Evolutionary conservation across 495 filamentous ascomycete species (phyloP).

Genomic region (Aspergillus nidulans): DNA sequence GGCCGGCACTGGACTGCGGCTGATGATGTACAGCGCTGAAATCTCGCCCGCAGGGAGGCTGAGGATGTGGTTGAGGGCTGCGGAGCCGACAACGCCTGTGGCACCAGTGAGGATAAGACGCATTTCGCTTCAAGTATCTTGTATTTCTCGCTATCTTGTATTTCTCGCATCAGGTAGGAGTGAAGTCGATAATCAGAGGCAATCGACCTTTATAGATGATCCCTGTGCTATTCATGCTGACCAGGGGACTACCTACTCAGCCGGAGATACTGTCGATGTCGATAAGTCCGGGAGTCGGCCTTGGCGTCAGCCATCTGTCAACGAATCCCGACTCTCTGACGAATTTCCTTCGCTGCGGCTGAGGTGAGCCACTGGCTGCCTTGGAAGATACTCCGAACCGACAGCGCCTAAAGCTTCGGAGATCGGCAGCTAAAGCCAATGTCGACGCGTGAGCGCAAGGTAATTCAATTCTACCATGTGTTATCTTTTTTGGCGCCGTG

Average conservation of each 20-base stretch:
- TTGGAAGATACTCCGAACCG: neutral
- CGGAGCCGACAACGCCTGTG: conserved; percentile 67
- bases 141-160: too few relatives aligned
- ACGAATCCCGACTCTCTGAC: neutral
- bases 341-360: neutral
- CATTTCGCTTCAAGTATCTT: conserved; percentile 42
- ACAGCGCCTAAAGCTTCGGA: neutral
- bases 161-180: neutral
- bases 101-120: conserved; percentile 74
- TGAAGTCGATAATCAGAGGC: neutral
- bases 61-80: conserved; percentile 60
- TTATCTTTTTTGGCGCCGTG: too few relatives aligned
- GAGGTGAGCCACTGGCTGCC: neutral
- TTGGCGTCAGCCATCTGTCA: neutral
- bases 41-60: conserved; percentile 39
- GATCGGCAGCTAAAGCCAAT: neutral
- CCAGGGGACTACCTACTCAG: neutral
- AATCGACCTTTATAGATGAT: neutral
- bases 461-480: too few relatives aligned
- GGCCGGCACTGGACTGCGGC: conserved; percentile 59
- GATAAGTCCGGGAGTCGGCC: neutral
- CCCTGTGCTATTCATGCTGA: neutral
- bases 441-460: too few relatives aligned
- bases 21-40: conserved; percentile 62
- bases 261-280: neutral